phyloP scores from a whole-genome alignment of 148 eudicot genomes.

The Silene latifolia region DNA sequence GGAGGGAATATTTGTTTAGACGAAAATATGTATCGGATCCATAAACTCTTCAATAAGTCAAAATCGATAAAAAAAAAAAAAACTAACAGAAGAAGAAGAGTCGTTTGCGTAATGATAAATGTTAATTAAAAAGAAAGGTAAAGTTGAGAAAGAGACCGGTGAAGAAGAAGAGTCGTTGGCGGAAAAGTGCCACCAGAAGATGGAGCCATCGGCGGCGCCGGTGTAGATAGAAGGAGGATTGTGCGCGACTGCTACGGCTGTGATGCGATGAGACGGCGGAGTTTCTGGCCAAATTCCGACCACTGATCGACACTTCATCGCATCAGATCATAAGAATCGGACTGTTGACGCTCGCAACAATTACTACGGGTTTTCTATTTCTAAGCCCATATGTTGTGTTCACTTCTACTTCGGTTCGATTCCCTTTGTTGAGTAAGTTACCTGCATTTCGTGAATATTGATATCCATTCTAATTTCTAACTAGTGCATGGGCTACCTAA shows the following conservation, averaged over 20 bases:
- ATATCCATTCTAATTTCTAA: too few relatives aligned
- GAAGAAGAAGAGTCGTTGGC: conserved; percentile 16
- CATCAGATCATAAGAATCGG: background rate
- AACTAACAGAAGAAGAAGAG: too few relatives aligned
- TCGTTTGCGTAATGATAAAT: background rate
- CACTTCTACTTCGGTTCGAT: too few relatives aligned
- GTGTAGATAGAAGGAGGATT: conserved; percentile 81
- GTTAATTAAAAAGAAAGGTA: background rate
- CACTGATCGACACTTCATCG: conserved; percentile 80
- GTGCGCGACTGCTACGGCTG: conserved; percentile 49
- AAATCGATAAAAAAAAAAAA: background rate
- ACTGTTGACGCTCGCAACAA: background rate
- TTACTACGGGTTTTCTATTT: too few relatives aligned
- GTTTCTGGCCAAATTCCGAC: conserved; percentile 84
- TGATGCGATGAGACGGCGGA: conserved; percentile 74
- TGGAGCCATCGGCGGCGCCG: conserved; percentile 95
- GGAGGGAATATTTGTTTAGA: too few relatives aligned
- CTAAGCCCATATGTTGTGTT: too few relatives aligned
- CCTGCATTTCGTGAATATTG: too few relatives aligned
- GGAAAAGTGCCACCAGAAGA: conserved; percentile 83
- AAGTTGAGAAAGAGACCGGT: background rate
- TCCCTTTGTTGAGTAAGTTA: too few relatives aligned
- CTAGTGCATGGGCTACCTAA: too few relatives aligned
- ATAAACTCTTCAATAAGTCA: background rate
- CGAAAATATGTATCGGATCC: background rate